Conservation (phyloP, 495 filamentous ascomycete species). For the Tuber aestivum region DNA sequence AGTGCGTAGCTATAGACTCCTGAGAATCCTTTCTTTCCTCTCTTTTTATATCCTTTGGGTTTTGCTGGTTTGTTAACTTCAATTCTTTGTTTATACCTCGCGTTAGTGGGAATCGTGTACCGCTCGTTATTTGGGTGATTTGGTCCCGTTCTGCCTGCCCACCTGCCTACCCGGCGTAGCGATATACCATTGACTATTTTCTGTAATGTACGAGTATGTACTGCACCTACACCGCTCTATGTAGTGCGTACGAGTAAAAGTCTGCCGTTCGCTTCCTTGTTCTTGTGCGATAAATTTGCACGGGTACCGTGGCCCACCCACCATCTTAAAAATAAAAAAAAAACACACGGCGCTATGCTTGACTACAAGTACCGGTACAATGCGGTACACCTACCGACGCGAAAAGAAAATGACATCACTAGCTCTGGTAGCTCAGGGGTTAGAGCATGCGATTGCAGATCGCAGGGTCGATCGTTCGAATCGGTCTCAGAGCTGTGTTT, state of each 20-base stretch:
- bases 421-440: constrained; percentile 40
- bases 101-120: neutral
- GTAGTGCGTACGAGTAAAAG: too few species aligned
- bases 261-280: too few species aligned
- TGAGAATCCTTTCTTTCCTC: neutral
- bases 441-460: constrained; percentile 41
- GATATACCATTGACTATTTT: too few species aligned
- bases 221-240: too few species aligned
- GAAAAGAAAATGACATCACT: neutral
- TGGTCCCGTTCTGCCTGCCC: neutral
- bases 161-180: neutral
- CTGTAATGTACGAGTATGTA: too few species aligned
- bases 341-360: too few species aligned
- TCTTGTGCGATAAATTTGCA: too few species aligned
- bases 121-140: neutral
- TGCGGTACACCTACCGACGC: neutral
- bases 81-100: neutral
- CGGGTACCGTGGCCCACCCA: too few species aligned
- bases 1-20: neutral
- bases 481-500: constrained; percentile 35
- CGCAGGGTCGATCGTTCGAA: constrained; percentile 40
- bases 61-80: neutral
- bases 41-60: neutral
- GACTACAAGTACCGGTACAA: too few species aligned
- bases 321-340: too few species aligned